Evolutionary conservation across 768 basidiomycete species (phyloP).

Genomic region (Lactarius trivialis): DNA sequence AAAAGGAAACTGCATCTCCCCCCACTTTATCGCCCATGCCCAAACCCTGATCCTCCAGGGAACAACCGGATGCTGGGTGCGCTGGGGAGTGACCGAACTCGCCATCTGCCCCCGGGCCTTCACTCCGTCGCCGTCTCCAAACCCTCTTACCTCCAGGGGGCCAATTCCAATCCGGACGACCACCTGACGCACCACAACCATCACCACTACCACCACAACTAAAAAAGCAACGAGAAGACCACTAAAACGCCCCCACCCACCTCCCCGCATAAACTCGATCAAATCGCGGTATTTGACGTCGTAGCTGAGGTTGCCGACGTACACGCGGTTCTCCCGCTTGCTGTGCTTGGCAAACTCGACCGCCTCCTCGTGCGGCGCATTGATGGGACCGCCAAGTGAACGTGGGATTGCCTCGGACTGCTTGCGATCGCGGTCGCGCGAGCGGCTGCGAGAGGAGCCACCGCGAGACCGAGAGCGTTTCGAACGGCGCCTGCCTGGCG

Average conservation of each 20-base stretch:
- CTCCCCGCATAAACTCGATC: conserved; percentile 99
- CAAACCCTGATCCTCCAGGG: conserved; percentile 1
- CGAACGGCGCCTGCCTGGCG: conserved; percentile 48
- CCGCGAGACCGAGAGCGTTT: conserved; percentile 53
- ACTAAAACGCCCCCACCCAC: conserved; percentile 86
- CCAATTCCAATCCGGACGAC: conserved; percentile 1
- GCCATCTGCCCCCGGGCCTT: conserved; percentile 2
- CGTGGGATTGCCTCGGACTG: conserved; percentile 61
- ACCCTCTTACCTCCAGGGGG: conserved; percentile 11
- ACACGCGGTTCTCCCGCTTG: conserved; percentile 97
- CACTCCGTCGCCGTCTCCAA: not conserved
- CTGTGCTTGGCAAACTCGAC: conserved; percentile 91
- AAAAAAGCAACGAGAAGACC: conserved; percentile 42
- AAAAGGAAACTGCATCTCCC: conserved; percentile 26
- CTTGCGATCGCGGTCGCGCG: conserved; percentile 51
- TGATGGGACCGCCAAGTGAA: conserved; percentile 84
- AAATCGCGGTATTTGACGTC: conserved; percentile 98
- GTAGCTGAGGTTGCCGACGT: conserved; percentile 98
- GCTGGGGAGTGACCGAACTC: conserved; percentile 6
- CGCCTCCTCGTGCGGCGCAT: conserved; percentile 88
- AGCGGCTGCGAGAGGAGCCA: conserved; percentile 56
- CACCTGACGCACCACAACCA: not conserved
- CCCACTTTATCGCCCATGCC: conserved; percentile 5
- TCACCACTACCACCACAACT: conserved; percentile 13
- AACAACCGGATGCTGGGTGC: not conserved